Conservation (phyloP, 2,329 filamentous ascomycete genomes). For the Hysterium pulicare region DNA sequence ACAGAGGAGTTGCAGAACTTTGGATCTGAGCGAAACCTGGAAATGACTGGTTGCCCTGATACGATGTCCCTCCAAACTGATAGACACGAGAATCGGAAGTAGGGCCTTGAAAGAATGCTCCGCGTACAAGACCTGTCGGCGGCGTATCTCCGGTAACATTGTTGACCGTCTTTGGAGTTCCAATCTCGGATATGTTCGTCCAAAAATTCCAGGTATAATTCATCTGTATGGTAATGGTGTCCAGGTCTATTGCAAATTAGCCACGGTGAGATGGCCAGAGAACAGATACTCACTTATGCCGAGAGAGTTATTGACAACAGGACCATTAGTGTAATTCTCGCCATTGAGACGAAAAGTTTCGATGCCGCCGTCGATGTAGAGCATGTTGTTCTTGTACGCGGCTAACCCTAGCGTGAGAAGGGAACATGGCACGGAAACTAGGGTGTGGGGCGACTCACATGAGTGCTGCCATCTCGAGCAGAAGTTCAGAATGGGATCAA, state of each 20-base stretch:
- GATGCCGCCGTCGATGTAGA: slow-evolving; percentile 10
- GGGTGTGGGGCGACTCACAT: neutral
- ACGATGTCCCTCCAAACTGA: slow-evolving; percentile 7
- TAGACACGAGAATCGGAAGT: slow-evolving; percentile 4
- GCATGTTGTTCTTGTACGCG: slow-evolving; percentile 2
- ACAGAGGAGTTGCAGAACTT: slow-evolving; percentile 2
- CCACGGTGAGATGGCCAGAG: neutral
- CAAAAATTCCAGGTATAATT: slow-evolving; percentile 8
- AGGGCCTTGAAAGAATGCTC: slow-evolving; percentile 6
- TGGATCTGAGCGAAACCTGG: neutral
- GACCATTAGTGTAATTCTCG: slow-evolving; percentile 1
- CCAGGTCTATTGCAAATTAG: slow-evolving; percentile 2
- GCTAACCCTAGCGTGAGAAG: neutral
- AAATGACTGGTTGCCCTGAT: slow-evolving; percentile 4
- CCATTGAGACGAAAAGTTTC: slow-evolving; percentile 4
- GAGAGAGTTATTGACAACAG: neutral
- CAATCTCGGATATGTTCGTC: slow-evolving; percentile 4
- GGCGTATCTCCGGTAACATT: neutral
- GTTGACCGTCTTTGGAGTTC: neutral
- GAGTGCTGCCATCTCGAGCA: slow-evolving; percentile 8
- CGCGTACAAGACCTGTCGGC: slow-evolving; percentile 2
- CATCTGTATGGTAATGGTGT: slow-evolving; percentile 5
- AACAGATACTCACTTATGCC: slow-evolving; percentile 3
- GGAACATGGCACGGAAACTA: neutral
- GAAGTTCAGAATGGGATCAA: neutral